A percentile compares a stretch with the other conserved stretches of the same genome.
These are phyloP conservation scores for Colletotrichum godetiae DNA, from an alignment of 2,329 filamentous ascomycete genomes.

Conservation along the genomic window DNA sequence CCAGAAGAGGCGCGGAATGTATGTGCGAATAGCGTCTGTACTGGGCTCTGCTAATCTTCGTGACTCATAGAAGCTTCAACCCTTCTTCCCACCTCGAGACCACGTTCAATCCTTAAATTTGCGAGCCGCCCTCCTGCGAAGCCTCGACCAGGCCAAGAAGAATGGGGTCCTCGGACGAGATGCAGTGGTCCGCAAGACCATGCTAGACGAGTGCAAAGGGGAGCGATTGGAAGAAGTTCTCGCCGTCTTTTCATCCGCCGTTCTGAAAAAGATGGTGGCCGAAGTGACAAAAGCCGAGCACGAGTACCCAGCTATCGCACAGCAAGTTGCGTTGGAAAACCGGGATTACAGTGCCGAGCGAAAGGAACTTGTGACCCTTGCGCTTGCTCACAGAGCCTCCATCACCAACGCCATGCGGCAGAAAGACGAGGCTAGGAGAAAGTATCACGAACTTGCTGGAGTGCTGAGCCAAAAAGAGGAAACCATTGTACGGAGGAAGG, in stretches of 20 bases:
- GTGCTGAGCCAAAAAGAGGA: slow-evolving; percentile 73
- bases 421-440: slow-evolving; percentile 68
- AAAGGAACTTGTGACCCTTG: slow-evolving; percentile 70
- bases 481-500: slow-evolving; percentile 65
- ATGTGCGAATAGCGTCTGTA: slow-evolving; percentile 40
- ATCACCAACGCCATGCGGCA: slow-evolving; percentile 68
- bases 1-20: slow-evolving; percentile 79
- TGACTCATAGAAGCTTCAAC: slow-evolving; percentile 77
- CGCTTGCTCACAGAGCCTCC: slow-evolving; percentile 78
- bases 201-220: slow-evolving; percentile 96
- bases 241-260: slow-evolving; percentile 83
- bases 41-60: background rate
- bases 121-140: slow-evolving; percentile 83
- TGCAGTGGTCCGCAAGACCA: slow-evolving; percentile 86
- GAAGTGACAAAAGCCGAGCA: slow-evolving; percentile 51
- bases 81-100: slow-evolving; percentile 91
- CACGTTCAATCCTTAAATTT: slow-evolving; percentile 92
- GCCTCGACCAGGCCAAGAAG: slow-evolving; percentile 88
- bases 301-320: slow-evolving; percentile 59
- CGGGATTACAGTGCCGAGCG: slow-evolving; percentile 67
- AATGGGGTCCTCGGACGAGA: slow-evolving; percentile 85
- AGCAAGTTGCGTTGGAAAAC: slow-evolving; percentile 68
- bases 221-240: slow-evolving; percentile 90
- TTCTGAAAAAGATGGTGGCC: slow-evolving; percentile 76
- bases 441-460: slow-evolving; percentile 73